phyloP scores from a whole-genome alignment of 305 asterid genomes.

The Solanum hybrid region DNA sequence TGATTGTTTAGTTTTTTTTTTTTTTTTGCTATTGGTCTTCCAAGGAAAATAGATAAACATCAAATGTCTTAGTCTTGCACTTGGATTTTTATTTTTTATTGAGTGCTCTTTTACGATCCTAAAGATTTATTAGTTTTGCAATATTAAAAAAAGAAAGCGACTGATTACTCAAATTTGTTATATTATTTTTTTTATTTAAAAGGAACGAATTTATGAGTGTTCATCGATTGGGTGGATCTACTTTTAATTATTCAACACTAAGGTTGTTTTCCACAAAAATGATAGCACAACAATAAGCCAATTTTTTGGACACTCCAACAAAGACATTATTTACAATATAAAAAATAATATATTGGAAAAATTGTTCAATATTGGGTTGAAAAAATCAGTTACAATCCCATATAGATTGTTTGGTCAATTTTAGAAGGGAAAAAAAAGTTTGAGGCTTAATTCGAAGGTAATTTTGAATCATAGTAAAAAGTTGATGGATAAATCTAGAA shows the following conservation, averaged over 20 bases:
- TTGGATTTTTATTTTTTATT: no score
- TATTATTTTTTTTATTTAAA: no score
- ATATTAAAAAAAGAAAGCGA: no score
- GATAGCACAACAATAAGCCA: background rate
- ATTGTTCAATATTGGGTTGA: no score
- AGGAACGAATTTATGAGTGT: no score
- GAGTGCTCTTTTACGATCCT: background rate
- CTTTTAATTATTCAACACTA: background rate
- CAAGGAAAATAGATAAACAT: background rate
- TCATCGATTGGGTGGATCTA: background rate
- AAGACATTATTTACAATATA: background rate
- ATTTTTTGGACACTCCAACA: background rate
- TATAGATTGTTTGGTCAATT: no score
- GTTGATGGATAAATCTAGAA: background rate
- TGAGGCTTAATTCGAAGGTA: background rate
- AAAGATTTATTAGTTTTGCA: no score
- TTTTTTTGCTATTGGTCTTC: background rate
- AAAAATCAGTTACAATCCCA: no score
- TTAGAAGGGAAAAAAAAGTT: background rate
- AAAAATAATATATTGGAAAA: background rate
- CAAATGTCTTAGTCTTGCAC: background rate
- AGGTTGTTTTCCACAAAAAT: background rate
- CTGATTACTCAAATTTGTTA: background rate
- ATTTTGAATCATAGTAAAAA: background rate
- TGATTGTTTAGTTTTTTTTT: background rate